Evolutionary conservation across 2,329 filamentous ascomycete species (phyloP).

Genomic region (Lachnellula hyalina): DNA sequence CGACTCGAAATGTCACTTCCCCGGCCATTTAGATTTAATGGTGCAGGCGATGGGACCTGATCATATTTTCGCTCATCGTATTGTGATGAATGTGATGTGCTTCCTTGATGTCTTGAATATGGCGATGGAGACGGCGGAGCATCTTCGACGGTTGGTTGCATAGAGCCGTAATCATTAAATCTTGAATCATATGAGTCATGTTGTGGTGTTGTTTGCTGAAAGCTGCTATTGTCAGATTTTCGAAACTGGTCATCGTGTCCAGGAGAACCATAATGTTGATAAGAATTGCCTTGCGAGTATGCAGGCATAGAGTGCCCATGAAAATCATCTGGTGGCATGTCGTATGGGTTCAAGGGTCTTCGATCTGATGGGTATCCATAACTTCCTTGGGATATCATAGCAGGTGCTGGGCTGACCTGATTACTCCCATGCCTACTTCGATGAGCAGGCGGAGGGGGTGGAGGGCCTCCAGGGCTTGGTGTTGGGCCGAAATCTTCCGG

Average conservation of each 20-base stretch:
- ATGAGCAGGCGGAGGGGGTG: slow-evolving; percentile 31
- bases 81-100: slow-evolving; percentile 17
- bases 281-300: slow-evolving; percentile 23
- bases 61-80: slow-evolving; percentile 25
- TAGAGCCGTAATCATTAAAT: slow-evolving; percentile 36
- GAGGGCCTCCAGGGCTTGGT: slow-evolving; percentile 30
- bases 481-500: slow-evolving; percentile 26
- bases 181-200: slow-evolving; percentile 32
- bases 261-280: slow-evolving; percentile 26
- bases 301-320: slow-evolving; percentile 24
- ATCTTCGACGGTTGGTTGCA: slow-evolving; percentile 44
- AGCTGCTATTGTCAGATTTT: slow-evolving; percentile 15
- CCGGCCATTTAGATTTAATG: slow-evolving; percentile 26
- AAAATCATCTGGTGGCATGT: slow-evolving; percentile 16
- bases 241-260: slow-evolving; percentile 22
- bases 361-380: slow-evolving; percentile 21
- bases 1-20: slow-evolving; percentile 22
- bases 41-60: slow-evolving; percentile 27
- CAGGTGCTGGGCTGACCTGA: slow-evolving; percentile 20
- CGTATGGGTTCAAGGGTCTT: slow-evolving; percentile 16
- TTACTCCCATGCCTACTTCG: slow-evolving; percentile 22
- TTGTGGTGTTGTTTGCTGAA: slow-evolving; percentile 29
- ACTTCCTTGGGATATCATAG: slow-evolving; percentile 16
- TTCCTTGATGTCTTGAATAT: slow-evolving; percentile 15
- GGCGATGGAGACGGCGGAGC: slow-evolving; percentile 29